These are phyloP conservation scores for Carallia brachiata DNA, from an alignment of 345 rosid species.

Conservation along the genomic window DNA sequence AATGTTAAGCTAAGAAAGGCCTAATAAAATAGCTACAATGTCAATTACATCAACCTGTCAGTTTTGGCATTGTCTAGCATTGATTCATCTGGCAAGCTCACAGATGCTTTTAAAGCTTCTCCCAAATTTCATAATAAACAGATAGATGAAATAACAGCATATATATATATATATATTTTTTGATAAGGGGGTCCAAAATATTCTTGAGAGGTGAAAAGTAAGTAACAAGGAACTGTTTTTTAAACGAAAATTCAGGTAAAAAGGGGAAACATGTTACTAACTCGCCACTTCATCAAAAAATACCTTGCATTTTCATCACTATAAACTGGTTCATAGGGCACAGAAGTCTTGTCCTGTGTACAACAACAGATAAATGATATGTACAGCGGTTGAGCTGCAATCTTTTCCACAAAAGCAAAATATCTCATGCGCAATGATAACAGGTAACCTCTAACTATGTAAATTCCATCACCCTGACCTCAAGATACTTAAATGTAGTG, in stretches of 20 bases:
- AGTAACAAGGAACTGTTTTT: no score
- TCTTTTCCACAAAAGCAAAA: no score
- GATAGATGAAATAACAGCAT: background rate
- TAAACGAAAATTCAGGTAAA: no score
- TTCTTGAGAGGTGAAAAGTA: no score
- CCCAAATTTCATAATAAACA: background rate
- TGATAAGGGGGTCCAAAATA: background rate
- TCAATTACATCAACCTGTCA: background rate
- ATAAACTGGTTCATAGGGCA: conserved; percentile 81
- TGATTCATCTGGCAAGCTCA: background rate
- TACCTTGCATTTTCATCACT: conserved; percentile 91
- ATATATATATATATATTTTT: no score
- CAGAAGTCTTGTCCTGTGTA: conserved; percentile 74
- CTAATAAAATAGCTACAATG: no score
- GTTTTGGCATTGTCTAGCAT: background rate
- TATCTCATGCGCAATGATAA: background rate
- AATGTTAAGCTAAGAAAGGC: background rate
- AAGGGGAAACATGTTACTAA: no score
- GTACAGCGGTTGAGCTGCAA: no score
- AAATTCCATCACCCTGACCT: conserved; percentile 41
- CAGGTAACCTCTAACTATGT: background rate
- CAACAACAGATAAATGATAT: conserved; percentile 13
- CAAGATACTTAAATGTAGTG: conserved; percentile 84
- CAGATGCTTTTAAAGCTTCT: background rate
- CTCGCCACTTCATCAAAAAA: no score